Percentiles rank a stretch among this genome's conserved stretches.
These are phyloP conservation scores for Fusarium circinatum DNA, from an alignment of 2,329 filamentous ascomycete genomes.

Conservation along the genomic window DNA sequence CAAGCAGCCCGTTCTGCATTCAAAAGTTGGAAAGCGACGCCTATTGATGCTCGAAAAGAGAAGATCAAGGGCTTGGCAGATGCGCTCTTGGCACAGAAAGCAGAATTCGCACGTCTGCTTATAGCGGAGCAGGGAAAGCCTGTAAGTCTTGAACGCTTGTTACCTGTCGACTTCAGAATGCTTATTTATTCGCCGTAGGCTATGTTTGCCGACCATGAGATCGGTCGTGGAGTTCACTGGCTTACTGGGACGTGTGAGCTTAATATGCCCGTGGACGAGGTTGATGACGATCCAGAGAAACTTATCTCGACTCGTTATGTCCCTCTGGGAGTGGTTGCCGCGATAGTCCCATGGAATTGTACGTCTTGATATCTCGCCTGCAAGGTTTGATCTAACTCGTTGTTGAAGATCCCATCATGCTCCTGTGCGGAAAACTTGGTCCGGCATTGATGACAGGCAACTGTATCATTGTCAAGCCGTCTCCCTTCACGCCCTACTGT, in stretches of 20 bases:
- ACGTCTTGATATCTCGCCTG: not conserved
- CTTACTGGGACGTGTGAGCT: not conserved
- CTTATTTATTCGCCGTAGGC: not conserved
- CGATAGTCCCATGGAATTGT: conserved; percentile 5
- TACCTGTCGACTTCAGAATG: accelerated
- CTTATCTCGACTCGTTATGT: not conserved
- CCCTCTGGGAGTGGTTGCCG: not conserved
- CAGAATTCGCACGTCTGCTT: not conserved
- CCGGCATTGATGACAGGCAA: conserved; percentile 62
- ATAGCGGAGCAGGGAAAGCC: not conserved
- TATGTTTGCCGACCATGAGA: not conserved
- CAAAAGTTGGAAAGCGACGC: not conserved
- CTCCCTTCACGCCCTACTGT: conserved; percentile 66
- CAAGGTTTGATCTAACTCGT: not conserved
- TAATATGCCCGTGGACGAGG: not conserved
- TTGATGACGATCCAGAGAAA: not conserved
- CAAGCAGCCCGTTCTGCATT: not conserved
- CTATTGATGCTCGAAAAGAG: not conserved
- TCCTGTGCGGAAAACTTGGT: not conserved
- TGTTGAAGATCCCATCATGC: not conserved
- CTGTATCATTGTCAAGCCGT: conserved; percentile 65
- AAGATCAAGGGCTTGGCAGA: not conserved
- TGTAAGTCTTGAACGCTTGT: not conserved
- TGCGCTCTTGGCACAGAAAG: not conserved
- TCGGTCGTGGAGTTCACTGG: not conserved